Evolutionary conservation across 2,329 filamentous ascomycete species (phyloP).

Genomic region (Fusarium austroafricanum): DNA sequence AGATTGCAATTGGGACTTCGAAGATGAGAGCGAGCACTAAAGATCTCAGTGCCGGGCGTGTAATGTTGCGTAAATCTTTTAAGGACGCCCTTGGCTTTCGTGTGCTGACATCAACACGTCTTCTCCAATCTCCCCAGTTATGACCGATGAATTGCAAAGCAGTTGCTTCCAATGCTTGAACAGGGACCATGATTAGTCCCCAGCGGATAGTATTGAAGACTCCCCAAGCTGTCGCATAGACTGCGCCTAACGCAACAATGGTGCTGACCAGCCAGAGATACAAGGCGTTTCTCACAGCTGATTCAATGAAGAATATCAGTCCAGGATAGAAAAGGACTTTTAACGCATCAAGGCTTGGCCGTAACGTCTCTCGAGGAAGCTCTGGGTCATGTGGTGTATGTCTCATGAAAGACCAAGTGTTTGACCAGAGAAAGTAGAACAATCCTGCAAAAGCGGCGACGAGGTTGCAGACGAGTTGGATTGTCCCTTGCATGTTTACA

Average conservation of each 20-base stretch:
- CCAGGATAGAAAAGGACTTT: conserved; percentile 67
- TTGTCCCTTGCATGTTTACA: conserved; percentile 72
- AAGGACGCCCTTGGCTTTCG: conserved; percentile 32
- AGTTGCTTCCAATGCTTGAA: conserved; percentile 74
- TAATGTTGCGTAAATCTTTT: conserved; percentile 52
- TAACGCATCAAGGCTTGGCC: conserved; percentile 59
- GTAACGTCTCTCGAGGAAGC: conserved; percentile 21
- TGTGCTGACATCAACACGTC: conserved; percentile 40
- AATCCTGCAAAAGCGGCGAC: conserved; percentile 66
- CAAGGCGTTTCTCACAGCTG: conserved; percentile 73
- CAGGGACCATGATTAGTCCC: conserved; percentile 80
- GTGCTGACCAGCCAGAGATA: conserved; percentile 77
- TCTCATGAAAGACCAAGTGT: conserved; percentile 40
- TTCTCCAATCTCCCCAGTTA: conserved; percentile 67
- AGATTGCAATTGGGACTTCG: conserved; percentile 72
- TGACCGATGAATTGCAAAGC: conserved; percentile 75
- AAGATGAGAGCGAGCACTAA: conserved; percentile 64
- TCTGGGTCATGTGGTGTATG: neutral
- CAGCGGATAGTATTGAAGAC: conserved; percentile 80
- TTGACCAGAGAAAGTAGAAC: conserved; percentile 67
- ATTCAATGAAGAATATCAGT: conserved; percentile 70
- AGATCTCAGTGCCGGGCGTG: conserved; percentile 65
- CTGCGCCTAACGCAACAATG: conserved; percentile 70
- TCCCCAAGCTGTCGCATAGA: conserved; percentile 79
- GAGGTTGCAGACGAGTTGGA: conserved; percentile 71